Percentiles rank a stretch among this genome's conserved stretches.
Conservation (phyloP, 2,329 filamentous ascomycete genomes). For the Pseudonectria foliicola region DNA sequence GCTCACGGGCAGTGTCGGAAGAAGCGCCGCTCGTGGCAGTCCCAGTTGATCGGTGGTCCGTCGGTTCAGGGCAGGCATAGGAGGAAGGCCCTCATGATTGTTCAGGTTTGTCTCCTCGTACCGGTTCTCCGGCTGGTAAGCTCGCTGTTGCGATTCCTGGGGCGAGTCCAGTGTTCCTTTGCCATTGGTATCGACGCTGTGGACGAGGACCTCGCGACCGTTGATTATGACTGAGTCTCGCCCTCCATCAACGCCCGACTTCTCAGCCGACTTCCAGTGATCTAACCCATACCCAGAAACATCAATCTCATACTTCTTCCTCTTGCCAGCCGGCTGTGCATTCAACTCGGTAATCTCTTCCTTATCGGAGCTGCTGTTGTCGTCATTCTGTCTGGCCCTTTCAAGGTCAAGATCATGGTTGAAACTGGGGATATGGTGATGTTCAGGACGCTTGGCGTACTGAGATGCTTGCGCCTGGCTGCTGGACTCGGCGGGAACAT, state of each 20-base stretch:
- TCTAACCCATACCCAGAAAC: conserved; percentile 73
- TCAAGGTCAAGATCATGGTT: too few species aligned
- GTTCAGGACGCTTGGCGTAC: conserved; percentile 29
- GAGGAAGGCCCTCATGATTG: conserved; percentile 48
- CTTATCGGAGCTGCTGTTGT: conserved; percentile 8
- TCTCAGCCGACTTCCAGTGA: conserved; percentile 61
- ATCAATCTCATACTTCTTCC: conserved; percentile 58
- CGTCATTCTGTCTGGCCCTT: neutral
- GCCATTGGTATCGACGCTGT: conserved; percentile 56
- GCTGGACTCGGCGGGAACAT: conserved; percentile 21
- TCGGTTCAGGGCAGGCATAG: conserved; percentile 48
- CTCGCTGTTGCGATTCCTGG: conserved; percentile 26
- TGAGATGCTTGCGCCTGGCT: conserved; percentile 1
- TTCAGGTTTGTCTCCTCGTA: conserved; percentile 26
- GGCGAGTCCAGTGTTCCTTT: conserved; percentile 47
- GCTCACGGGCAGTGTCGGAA: conserved; percentile 59
- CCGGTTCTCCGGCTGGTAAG: conserved; percentile 21
- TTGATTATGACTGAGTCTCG: conserved; percentile 65
- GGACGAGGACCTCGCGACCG: conserved; percentile 65
- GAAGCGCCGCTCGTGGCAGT: conserved; percentile 59
- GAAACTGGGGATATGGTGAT: conserved; percentile 46
- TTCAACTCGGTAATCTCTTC: conserved; percentile 17
- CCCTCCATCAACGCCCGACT: conserved; percentile 52
- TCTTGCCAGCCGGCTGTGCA: conserved; percentile 46
- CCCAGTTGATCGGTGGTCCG: conserved; percentile 61